A percentile compares a stretch with the other conserved stretches of the same genome.
phyloP scores from a whole-genome alignment of 1,284 basidiomycete genomes.

The Microbotryomycetes sp. region DNA sequence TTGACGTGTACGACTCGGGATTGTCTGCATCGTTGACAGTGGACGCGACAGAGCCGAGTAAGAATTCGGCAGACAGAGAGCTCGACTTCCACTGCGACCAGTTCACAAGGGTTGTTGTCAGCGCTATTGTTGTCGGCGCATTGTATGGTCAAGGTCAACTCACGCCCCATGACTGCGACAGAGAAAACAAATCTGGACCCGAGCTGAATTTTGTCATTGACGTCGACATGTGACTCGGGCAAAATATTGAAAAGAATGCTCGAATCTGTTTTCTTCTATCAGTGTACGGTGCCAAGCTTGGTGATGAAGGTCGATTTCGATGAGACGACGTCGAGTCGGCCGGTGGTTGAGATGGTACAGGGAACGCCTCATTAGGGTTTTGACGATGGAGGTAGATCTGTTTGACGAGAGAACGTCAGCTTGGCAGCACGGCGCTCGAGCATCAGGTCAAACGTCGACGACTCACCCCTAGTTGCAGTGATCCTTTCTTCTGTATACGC shows the following conservation, averaged over 20 bases:
- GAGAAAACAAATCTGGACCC: slow-evolving; percentile 74
- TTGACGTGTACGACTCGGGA: slow-evolving; percentile 39
- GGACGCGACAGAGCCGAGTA: slow-evolving; percentile 22
- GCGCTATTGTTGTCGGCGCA: slow-evolving; percentile 28
- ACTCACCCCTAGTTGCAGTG: slow-evolving; percentile 60
- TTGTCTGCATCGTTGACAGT: slow-evolving; percentile 36
- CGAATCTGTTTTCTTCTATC: slow-evolving; percentile 45
- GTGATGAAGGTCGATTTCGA: neutral
- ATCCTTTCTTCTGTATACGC: slow-evolving; percentile 62
- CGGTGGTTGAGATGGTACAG: slow-evolving; percentile 38
- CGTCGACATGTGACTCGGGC: slow-evolving; percentile 48
- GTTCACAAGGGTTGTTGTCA: slow-evolving; percentile 7
- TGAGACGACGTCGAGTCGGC: slow-evolving; percentile 39
- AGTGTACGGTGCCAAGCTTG: slow-evolving; percentile 39
- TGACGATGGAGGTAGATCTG: slow-evolving; percentile 79
- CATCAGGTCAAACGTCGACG: no score
- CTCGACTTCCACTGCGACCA: slow-evolving; percentile 57
- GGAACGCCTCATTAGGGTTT: slow-evolving; percentile 63
- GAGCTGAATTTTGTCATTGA: slow-evolving; percentile 77
- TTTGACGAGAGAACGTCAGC: neutral
- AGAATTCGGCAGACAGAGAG: slow-evolving; percentile 3
- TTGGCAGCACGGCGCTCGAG: neutral
- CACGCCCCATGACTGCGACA: slow-evolving; percentile 51
- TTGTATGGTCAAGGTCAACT: slow-evolving; percentile 48
- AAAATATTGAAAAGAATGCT: slow-evolving; percentile 73